A percentile compares a stretch with the other conserved stretches of the same genome.
phyloP scores from a whole-genome alignment of 352 stramenopile species.

The Pythium volutum region DNA sequence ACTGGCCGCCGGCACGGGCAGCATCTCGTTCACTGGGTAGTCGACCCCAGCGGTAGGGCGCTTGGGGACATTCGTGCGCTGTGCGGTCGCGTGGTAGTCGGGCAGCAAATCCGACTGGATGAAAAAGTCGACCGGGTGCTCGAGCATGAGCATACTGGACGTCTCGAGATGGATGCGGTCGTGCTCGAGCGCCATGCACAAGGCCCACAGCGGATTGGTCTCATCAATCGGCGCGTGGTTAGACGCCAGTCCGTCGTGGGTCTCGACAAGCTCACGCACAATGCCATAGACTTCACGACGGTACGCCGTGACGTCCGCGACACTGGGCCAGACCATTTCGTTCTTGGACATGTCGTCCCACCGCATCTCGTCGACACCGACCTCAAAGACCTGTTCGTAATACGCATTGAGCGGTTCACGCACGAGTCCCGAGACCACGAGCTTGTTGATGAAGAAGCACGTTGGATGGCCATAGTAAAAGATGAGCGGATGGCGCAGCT shows the following conservation, averaged over 20 bases:
- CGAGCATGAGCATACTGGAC: constrained; percentile 94
- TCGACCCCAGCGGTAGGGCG: constrained; percentile 72
- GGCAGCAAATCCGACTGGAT: constrained; percentile 81
- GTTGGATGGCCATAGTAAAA: constrained; percentile 98
- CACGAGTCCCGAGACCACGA: constrained; percentile 90
- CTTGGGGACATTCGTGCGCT: constrained; percentile 29
- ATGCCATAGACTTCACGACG: constrained; percentile 89
- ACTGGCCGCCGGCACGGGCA: constrained; percentile 59
- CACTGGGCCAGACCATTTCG: constrained; percentile 91
- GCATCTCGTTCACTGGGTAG: constrained; percentile 89
- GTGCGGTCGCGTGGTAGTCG: constrained; percentile 72
- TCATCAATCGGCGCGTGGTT: constrained; percentile 79
- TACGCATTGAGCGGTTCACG: constrained; percentile 87
- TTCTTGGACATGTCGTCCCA: constrained; percentile 99
- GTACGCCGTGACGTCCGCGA: constrained; percentile 91
- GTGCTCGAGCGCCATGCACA: constrained; percentile 96
- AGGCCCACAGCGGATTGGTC: constrained; percentile 88
- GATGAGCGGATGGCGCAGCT: constrained; percentile 95
- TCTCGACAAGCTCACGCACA: constrained; percentile 86
- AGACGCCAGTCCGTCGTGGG: constrained; percentile 78
- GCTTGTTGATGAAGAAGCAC: constrained; percentile 97
- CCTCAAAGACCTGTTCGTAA: constrained; percentile 96
- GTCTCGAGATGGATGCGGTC: constrained; percentile 98
- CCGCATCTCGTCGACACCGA: constrained; percentile 98
- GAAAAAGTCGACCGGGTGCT: constrained; percentile 91